Percentiles rank a stretch among this genome's conserved stretches.
These are phyloP conservation scores for Cadophora malorum DNA, from an alignment of 2,329 filamentous ascomycete species.

Conservation along the genomic window DNA sequence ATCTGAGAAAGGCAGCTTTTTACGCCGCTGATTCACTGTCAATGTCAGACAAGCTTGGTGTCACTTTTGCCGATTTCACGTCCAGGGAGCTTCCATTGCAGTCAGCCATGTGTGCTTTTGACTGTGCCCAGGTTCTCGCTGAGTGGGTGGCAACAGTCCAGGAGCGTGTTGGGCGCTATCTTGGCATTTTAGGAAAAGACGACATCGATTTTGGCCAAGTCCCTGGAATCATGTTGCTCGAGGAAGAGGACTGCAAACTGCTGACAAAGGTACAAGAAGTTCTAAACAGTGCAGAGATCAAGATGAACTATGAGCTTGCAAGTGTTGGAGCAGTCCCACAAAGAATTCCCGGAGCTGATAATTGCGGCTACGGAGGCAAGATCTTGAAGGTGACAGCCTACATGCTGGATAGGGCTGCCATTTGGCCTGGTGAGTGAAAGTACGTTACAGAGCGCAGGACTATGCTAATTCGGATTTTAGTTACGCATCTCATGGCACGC, in stretches of 20 bases:
- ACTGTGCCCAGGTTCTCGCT: constrained; percentile 90
- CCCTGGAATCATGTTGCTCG: constrained; percentile 86
- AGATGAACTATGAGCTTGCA: constrained; percentile 70
- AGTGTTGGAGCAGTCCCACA: constrained; percentile 59
- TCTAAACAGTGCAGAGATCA: constrained; percentile 76
- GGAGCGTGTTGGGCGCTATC: constrained; percentile 87
- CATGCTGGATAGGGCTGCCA: constrained; percentile 85
- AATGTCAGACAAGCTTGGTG: constrained; percentile 85
- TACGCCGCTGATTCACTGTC: constrained; percentile 91
- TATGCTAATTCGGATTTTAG: constrained; percentile 47
- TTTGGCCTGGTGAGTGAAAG: constrained; percentile 80
- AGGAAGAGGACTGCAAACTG: constrained; percentile 89
- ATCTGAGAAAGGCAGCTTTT: constrained; percentile 91
- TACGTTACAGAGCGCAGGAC: neutral
- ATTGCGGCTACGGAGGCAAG: constrained; percentile 82
- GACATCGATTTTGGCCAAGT: constrained; percentile 80
- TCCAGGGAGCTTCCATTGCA: constrained; percentile 88
- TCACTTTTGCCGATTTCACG: constrained; percentile 83
- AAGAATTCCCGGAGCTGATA: constrained; percentile 62
- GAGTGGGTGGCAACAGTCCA: constrained; percentile 95
- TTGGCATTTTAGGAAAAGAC: constrained; percentile 86
- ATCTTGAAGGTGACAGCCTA: constrained; percentile 84
- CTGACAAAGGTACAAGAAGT: constrained; percentile 84
- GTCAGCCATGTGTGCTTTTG: constrained; percentile 89
- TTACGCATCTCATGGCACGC: constrained; percentile 72